Conservation (phyloP, 176 grass and related monocot species). For the Oryza glumipatula region DNA sequence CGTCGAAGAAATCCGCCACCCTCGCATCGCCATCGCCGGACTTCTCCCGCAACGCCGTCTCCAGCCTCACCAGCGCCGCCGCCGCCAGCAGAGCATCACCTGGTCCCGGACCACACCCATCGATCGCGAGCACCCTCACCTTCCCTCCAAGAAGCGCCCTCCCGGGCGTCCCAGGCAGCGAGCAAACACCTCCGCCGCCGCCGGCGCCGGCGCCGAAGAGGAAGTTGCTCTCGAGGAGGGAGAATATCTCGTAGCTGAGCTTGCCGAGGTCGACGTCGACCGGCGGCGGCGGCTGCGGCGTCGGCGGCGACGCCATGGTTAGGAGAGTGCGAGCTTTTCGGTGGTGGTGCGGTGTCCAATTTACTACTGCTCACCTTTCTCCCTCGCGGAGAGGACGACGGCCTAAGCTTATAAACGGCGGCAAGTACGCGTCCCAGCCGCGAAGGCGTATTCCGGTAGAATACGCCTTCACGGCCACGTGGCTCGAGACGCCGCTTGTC, state of each 20-base stretch:
- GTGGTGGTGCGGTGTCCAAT: constrained; percentile 36
- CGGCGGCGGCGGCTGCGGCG: constrained; percentile 35
- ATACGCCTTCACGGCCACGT: background rate
- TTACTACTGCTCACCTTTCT: constrained; percentile 33
- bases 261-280: constrained; percentile 68
- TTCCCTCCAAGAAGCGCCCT: background rate
- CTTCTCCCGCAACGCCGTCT: constrained; percentile 53
- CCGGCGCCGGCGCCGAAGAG: constrained; percentile 50
- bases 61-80: constrained; percentile 54
- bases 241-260: constrained; percentile 97
- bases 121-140: constrained; percentile 72
- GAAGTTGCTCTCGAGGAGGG: constrained; percentile 90
- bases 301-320: constrained; percentile 41
- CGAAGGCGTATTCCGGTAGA: fast-evolving
- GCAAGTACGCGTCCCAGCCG: background rate
- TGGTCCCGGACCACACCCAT: constrained; percentile 54
- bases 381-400: background rate
- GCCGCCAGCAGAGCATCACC: constrained; percentile 64
- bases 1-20: constrained; percentile 82
- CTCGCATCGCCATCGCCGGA: constrained; percentile 47
- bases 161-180: constrained; percentile 40
- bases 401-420: constrained; percentile 37
- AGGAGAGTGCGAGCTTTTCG: constrained; percentile 49
- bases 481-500: constrained; percentile 12
- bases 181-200: constrained; percentile 2